Evolutionary conservation across 2,329 filamentous ascomycete genomes (phyloP).

Genomic region (Elsinoe arachidis): DNA sequence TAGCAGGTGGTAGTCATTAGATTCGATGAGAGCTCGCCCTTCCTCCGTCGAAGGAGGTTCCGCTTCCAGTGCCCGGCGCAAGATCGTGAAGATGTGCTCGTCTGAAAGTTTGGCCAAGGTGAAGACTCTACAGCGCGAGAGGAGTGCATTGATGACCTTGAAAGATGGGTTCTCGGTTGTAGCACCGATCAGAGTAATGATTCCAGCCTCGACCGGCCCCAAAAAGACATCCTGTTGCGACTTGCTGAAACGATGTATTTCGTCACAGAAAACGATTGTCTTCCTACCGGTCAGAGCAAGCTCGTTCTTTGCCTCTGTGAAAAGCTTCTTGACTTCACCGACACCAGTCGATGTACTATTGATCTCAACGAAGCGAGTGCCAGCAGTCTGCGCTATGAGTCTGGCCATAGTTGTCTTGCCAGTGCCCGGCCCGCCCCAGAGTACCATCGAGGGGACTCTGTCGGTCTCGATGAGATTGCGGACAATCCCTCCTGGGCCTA

Average conservation of each 20-base stretch:
- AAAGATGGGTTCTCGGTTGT: constrained; percentile 97
- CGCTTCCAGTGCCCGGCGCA: constrained; percentile 60
- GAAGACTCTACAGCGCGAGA: constrained; percentile 86
- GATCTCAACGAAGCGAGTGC: constrained; percentile 85
- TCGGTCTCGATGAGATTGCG: constrained; percentile 78
- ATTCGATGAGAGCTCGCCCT: constrained; percentile 45
- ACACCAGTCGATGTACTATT: constrained; percentile 87
- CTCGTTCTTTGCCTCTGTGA: constrained; percentile 74
- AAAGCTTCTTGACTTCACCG: constrained; percentile 85
- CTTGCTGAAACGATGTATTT: constrained; percentile 88
- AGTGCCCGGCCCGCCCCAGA: constrained; percentile 77
- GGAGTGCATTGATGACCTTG: constrained; percentile 76
- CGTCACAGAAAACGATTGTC: constrained; percentile 96
- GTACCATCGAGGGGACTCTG: constrained; percentile 84
- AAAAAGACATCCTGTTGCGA: constrained; percentile 92
- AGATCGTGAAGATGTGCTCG: constrained; percentile 62
- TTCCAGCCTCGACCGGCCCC: constrained; percentile 81
- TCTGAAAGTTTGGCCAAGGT: constrained; percentile 68
- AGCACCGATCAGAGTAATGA: constrained; percentile 84
- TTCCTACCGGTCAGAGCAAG: constrained; percentile 71
- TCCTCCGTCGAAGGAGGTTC: constrained; percentile 14
- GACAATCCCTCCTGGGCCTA: constrained; percentile 74
- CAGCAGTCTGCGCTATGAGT: constrained; percentile 74
- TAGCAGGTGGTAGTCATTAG: constrained; percentile 58
- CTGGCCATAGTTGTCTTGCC: constrained; percentile 89